These are phyloP conservation scores for Lodderomyces parapsilosis DNA, from an alignment of 1,139 yeast genomes.

Conservation along the genomic window DNA sequence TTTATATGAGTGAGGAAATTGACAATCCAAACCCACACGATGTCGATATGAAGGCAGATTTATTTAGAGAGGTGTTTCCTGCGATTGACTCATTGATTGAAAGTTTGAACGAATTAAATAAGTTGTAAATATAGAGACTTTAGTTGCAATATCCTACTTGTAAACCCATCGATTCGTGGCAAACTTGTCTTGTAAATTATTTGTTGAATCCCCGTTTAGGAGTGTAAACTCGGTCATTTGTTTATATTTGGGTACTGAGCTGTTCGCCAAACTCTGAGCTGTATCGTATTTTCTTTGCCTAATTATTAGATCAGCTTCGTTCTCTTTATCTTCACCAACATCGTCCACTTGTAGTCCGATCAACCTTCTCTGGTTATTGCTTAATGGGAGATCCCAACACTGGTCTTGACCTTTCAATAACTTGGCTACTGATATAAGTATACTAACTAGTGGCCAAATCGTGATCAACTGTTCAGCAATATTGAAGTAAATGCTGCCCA, in stretches of 20 bases:
- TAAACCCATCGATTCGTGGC: not conserved
- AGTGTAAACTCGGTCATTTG: constrained; percentile 11
- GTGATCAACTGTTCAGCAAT: constrained; percentile 9
- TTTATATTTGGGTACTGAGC: constrained; percentile 13
- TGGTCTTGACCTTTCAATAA: constrained; percentile 36
- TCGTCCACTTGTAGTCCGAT: constrained; percentile 29
- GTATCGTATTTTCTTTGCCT: constrained; percentile 16
- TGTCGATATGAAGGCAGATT: constrained; percentile 53
- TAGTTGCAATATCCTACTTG: not conserved
- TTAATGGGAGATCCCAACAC: constrained; percentile 43
- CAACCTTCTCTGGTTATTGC: constrained; percentile 33
- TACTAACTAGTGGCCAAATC: constrained; percentile 9
- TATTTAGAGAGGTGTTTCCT: constrained; percentile 48
- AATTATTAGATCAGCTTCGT: constrained; percentile 13
- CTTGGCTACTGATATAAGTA: constrained; percentile 18
- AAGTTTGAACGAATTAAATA: constrained; percentile 36
- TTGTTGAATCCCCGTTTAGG: constrained; percentile 2
- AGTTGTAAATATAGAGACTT: constrained; percentile 11
- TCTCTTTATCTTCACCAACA: constrained; percentile 8
- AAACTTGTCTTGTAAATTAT: not conserved
- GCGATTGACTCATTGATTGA: constrained; percentile 42
- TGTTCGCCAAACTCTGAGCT: constrained; percentile 8
- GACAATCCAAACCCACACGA: constrained; percentile 21
- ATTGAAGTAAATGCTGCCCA: constrained; percentile 11
- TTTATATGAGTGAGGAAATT: constrained; percentile 68